These are phyloP conservation scores for Coniochaeta pulveracea DNA, from an alignment of 2,329 filamentous ascomycete species.

Conservation along the genomic window DNA sequence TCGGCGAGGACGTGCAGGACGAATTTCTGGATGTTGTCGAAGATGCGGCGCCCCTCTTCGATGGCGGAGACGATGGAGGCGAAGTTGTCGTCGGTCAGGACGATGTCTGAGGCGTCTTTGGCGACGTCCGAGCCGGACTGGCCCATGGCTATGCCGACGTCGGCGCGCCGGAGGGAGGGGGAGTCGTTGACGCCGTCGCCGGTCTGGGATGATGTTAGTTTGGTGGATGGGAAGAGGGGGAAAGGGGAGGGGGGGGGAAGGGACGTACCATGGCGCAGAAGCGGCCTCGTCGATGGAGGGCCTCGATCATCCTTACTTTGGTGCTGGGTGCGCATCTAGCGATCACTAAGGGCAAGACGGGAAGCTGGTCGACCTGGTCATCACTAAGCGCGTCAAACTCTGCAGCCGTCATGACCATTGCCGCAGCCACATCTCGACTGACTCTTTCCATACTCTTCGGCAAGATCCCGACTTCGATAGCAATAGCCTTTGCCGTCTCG, in stretches of 20 bases:
- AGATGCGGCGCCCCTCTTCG: conserved; percentile 9
- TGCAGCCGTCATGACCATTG: conserved; percentile 44
- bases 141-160: conserved; percentile 52
- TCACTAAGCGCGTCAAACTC: conserved; percentile 48
- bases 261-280: conserved; percentile 4
- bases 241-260: not conserved
- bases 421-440: conserved; percentile 34
- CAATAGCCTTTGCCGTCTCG: conserved; percentile 47
- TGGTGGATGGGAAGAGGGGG: not conserved
- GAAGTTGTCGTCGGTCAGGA: conserved; percentile 12
- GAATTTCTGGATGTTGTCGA: conserved; percentile 28
- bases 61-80: conserved; percentile 9
- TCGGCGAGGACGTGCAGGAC: conserved; percentile 56
- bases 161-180: conserved; percentile 18
- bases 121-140: conserved; percentile 42
- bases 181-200: conserved; percentile 4
- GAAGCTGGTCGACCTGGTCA: conserved; percentile 43
- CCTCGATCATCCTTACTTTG: conserved; percentile 50
- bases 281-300: not conserved
- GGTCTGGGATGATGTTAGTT: conserved; percentile 1
- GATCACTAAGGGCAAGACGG: conserved; percentile 46
- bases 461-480: conserved; percentile 40
- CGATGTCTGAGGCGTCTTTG: conserved; percentile 18
- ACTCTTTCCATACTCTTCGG: conserved; percentile 26
- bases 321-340: conserved; percentile 51